Base-by-base conservation (phyloP, 2,329 filamentous ascomycete genomes). In the Didymella lethalis region DNA sequence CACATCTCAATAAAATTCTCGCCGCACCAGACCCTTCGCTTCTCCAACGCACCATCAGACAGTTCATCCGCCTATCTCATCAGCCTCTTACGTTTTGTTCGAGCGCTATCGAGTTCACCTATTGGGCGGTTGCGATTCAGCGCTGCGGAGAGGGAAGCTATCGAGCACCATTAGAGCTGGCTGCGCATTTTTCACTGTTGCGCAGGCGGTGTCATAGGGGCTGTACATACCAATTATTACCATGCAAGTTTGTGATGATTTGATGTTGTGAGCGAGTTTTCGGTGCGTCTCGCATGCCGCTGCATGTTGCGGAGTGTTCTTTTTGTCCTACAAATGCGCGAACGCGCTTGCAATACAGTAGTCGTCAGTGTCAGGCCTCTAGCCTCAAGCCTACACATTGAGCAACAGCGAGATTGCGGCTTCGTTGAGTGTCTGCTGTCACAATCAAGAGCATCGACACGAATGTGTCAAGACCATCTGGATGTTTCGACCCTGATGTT, bases 121-220 rank as follows among this genome's bases (percentile, higher is more conserved):
- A 75, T 76, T 75, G 72, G 67, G 72, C 64, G 67, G 65, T 82
- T 85, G 84, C 84, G 85, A 87, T 87, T 81, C 75, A 80, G 83
- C 80, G 82, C 80, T 81, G 85, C 84, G 83, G 71, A 87, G 84
- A 87, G 76, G 74, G 77, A 84, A 74, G 67, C 65, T 70, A 81
- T 84, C 29, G 56, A 59, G 84, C 85, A 81, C 85, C 85, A 88
- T 89, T 89, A 90, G 87, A 90, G 83, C 87, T 89, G 87, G 86
- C 87, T 85, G 83, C 80, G 86, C 82, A 86, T 84, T 84, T 80
- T 68, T 82, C 56, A 74, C 77, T 75, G 81, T 91, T 90, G 86
- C 86, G 85, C 85, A 85, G 89, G 87, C 89, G 86, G 90, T 88
- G 90, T 93, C 90, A 93, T 90, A 93, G 87, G 89, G 81, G 85